Percentiles rank a stretch among this genome's conserved stretches.
Conservation (phyloP, 2,329 filamentous ascomycete genomes). For the Grosmannia serpens region DNA sequence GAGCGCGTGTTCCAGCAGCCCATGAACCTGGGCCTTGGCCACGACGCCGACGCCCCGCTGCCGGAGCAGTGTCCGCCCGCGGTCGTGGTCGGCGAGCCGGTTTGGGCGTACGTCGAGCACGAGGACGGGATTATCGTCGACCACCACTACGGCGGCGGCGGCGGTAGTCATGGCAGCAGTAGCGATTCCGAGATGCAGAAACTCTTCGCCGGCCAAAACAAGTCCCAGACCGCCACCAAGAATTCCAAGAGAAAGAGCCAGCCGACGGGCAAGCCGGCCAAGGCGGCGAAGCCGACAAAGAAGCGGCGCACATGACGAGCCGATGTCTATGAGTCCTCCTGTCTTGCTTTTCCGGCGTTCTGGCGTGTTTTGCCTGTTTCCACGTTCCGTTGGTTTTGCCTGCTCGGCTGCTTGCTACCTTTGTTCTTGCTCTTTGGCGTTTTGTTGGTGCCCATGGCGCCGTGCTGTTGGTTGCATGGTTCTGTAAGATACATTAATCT, state of each 20-base stretch:
- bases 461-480: not conserved
- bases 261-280: not conserved
- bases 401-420: not conserved
- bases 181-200: not conserved
- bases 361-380: not conserved
- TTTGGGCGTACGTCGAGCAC: not conserved
- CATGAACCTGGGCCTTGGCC: slow-evolving; percentile 3
- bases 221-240: not conserved
- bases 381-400: not conserved
- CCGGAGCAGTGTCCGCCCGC: not conserved
- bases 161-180: not conserved
- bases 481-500: too few relatives aligned
- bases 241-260: not conserved
- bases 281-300: not conserved
- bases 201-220: not conserved
- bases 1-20: slow-evolving; percentile 7
- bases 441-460: not conserved
- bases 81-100: not conserved
- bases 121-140: not conserved
- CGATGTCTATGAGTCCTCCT: too few relatives aligned
- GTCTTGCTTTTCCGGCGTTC: too few relatives aligned
- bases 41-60: not conserved
- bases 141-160: not conserved
- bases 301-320: not conserved
- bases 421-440: not conserved